Evolutionary conservation across 352 stramenopile genomes (phyloP).

Genomic region (Porosira glacialis): DNA sequence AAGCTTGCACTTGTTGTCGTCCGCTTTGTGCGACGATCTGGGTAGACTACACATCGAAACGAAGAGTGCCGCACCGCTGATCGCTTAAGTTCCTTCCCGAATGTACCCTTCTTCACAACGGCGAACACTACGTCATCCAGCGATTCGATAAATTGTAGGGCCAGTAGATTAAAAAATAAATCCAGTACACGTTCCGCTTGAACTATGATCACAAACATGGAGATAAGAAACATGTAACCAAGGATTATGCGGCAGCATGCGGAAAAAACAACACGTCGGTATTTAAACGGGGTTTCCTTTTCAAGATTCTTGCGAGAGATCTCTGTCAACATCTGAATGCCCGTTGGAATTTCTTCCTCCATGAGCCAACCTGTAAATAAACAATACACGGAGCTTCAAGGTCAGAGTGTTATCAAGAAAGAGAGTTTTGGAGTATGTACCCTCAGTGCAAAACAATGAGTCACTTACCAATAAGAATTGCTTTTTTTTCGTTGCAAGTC

Average conservation of each 20-base stretch:
- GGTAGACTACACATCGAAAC: slow-evolving; percentile 5
- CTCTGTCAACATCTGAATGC: slow-evolving; percentile 25
- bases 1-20: slow-evolving; percentile 16
- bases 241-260: slow-evolving; percentile 20
- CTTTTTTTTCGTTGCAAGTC: too few species aligned
- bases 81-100: too few species aligned
- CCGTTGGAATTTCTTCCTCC: slow-evolving; percentile 24
- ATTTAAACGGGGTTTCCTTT: slow-evolving; percentile 12
- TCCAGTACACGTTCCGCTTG: slow-evolving; percentile 26
- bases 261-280: slow-evolving; percentile 13
- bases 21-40: slow-evolving; percentile 20
- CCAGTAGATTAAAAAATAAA: slow-evolving; percentile 37
- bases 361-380: too few species aligned
- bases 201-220: slow-evolving; percentile 26
- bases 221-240: slow-evolving; percentile 32
- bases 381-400: too few species aligned
- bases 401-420: too few species aligned
- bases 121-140: slow-evolving; percentile 34
- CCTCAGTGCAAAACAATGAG: too few species aligned
- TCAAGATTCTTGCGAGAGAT: slow-evolving; percentile 19
- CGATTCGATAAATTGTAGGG: slow-evolving; percentile 37
- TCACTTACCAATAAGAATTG: too few species aligned
- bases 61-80: neutral
- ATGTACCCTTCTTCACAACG: slow-evolving; percentile 1
- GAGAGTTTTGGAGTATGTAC: too few species aligned